Evolutionary conservation across 495 filamentous ascomycete genomes (phyloP).

Genomic region (Margaritispora aquatica): DNA sequence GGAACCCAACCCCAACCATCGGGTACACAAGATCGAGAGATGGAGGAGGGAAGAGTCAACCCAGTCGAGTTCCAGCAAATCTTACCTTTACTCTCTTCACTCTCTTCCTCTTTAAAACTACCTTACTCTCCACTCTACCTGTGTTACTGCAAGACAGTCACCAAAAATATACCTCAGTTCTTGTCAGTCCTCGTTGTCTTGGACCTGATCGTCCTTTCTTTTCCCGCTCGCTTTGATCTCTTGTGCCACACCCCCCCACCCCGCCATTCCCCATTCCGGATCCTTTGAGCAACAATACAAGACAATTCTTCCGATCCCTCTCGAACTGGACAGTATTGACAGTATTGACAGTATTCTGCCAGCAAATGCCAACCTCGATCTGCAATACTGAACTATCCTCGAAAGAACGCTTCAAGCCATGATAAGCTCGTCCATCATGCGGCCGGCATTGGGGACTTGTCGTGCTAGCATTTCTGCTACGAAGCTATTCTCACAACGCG

Average conservation of each 20-base stretch:
- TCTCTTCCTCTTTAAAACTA: not conserved
- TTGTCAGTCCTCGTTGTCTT: too few relatives aligned
- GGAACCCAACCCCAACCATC: not conserved
- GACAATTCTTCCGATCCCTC: not conserved
- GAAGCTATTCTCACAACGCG: not conserved
- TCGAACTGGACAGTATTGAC: too few relatives aligned
- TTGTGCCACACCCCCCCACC: not conserved
- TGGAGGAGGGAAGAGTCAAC: too few relatives aligned
- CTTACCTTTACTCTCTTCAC: not conserved
- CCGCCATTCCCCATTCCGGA: not conserved
- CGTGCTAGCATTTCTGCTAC: constrained; percentile 20
- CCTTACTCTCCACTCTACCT: not conserved
- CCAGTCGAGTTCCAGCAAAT: too few relatives aligned
- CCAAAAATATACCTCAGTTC: not conserved
- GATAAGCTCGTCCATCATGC: constrained; percentile 21
- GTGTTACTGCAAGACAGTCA: not conserved
- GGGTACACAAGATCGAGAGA: not conserved
- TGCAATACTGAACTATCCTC: not conserved
- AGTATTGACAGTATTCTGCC: too few relatives aligned
- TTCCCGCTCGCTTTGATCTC: too few relatives aligned
- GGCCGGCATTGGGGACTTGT: constrained; percentile 19
- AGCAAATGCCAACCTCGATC: not conserved
- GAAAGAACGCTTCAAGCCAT: constrained; percentile 7
- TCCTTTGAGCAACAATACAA: not conserved
- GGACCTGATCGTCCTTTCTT: too few relatives aligned